These are phyloP conservation scores for Capronia coronata DNA, from an alignment of 2,329 filamentous ascomycete species.

Conservation along the genomic window DNA sequence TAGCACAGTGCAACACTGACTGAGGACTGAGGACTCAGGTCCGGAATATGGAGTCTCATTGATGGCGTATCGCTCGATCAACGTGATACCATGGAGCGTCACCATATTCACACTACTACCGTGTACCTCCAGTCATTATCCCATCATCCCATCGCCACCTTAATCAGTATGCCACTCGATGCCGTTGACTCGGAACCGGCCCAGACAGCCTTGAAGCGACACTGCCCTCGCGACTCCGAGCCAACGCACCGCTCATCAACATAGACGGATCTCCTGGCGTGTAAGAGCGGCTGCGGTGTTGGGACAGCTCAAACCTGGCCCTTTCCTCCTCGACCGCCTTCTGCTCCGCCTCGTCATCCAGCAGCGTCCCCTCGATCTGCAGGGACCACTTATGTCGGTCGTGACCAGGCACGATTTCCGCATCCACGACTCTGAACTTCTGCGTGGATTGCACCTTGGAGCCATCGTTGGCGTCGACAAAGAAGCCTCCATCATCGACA, in stretches of 20 bases:
- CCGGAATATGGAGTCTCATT: too few species aligned
- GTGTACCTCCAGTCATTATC: too few species aligned
- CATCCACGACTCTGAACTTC: constrained; percentile 73
- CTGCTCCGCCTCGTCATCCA: constrained; percentile 61
- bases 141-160: too few species aligned
- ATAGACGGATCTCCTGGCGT: constrained; percentile 4
- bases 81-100: too few species aligned
- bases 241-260: constrained; percentile 25
- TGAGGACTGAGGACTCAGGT: too few species aligned
- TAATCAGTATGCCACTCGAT: constrained; percentile 17
- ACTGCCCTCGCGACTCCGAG: constrained; percentile 22
- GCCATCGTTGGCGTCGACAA: constrained; percentile 61
- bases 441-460: constrained; percentile 64
- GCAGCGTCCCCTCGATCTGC: constrained; percentile 81
- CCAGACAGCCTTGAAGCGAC: constrained; percentile 19
- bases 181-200: constrained; percentile 8
- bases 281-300: constrained; percentile 33
- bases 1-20: too few species aligned
- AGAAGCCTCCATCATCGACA: constrained; percentile 60
- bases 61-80: too few species aligned
- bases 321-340: constrained; percentile 52
- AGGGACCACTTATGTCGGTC: constrained; percentile 72
- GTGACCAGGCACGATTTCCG: constrained; percentile 63
- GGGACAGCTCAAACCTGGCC: constrained; percentile 33
- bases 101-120: too few species aligned